Evolutionary conservation across 2,329 filamentous ascomycete species (phyloP), one percentile per base, ranked within the genome.

Genomic region (Xylariaceae sp.): DNA sequence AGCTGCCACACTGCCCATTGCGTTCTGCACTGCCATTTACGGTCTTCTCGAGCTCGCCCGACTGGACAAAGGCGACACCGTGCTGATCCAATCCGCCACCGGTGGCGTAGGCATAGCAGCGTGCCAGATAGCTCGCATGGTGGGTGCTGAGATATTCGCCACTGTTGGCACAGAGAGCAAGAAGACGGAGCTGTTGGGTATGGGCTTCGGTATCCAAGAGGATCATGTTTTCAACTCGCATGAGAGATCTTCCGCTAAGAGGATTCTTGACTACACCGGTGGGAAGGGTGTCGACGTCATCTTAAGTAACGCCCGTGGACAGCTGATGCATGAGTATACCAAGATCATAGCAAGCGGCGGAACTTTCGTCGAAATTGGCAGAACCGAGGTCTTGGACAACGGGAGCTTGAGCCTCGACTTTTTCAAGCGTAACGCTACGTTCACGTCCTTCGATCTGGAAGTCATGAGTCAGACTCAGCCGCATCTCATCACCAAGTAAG

Each of bases 41-140:
- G 43, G 19, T 14, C 32, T 52, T 12, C 4, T 42, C 5, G 18
- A 48, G 5, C 36, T 52, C 4, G 49, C 9, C 3, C 27, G 39
- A 12, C 35, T 52, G 2, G 11, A 35, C 11, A 47, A 43, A 9
- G 50, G 50, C 0, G 39, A 52, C 5, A 22, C 39, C 2, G 42
- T 52, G 1, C 40, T 52, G 1, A 46, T 52, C 27, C 45, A 46
- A 30, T 48, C 46, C 6, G 76, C 70, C 3, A 68, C 72, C 3
- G 73, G 74, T 39, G 67, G 67, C 0, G 62, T 71, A 15, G 76
- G 76, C 1, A 65, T 74, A 32, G 70, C 69, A 3, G 74, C 72
- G 1, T 54, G 78, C 3, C 64, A 68, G 15, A 55, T 78, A 1
- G 71, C 72, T 18, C 62, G 57, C 44, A 49, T 62, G 3, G 52